A percentile compares a stretch with the other conserved stretches of the same genome.
Conservation (phyloP, 495 filamentous ascomycete genomes). For the Tuber umbilicatum region DNA sequence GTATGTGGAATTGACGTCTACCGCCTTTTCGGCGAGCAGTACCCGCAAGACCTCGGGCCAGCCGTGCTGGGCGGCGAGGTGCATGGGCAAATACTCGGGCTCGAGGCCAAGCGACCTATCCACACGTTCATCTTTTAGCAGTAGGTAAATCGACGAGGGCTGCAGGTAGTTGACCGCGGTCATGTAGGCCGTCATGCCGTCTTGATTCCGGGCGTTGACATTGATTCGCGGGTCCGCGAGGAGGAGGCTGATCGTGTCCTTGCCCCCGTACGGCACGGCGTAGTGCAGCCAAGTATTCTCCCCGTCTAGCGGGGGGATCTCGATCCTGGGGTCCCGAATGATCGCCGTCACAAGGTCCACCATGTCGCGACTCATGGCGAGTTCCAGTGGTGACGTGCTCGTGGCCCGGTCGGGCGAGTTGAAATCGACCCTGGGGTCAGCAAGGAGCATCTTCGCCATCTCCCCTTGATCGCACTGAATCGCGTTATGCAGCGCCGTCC, state of each 20-base stretch:
- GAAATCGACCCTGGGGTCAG: not conserved
- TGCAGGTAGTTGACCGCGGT: not conserved
- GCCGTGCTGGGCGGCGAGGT: not conserved
- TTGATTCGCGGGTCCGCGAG: not conserved
- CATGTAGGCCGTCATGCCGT: not conserved
- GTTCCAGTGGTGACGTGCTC: not conserved
- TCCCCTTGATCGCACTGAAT: not conserved
- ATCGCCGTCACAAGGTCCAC: not conserved
- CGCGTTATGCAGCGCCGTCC: not conserved
- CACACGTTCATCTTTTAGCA: not conserved
- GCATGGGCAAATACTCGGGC: not conserved
- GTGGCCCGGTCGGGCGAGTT: not conserved
- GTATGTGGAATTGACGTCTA: not conserved
- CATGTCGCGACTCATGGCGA: not conserved
- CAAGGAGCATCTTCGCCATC: not conserved
- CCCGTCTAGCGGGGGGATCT: not conserved
- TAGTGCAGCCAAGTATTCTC: not conserved
- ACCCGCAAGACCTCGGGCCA: not conserved
- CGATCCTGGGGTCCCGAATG: not conserved
- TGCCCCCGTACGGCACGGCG: not conserved
- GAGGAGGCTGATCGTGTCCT: not conserved
- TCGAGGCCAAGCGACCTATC: not conserved
- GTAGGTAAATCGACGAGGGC: not conserved
- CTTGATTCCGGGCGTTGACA: not conserved
- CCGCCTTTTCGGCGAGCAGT: not conserved